A percentile compares a stretch with the other conserved stretches of the same genome.
Conservation (phyloP, 192 early-diverging fungal genomes). For the Linderina pennispora region DNA sequence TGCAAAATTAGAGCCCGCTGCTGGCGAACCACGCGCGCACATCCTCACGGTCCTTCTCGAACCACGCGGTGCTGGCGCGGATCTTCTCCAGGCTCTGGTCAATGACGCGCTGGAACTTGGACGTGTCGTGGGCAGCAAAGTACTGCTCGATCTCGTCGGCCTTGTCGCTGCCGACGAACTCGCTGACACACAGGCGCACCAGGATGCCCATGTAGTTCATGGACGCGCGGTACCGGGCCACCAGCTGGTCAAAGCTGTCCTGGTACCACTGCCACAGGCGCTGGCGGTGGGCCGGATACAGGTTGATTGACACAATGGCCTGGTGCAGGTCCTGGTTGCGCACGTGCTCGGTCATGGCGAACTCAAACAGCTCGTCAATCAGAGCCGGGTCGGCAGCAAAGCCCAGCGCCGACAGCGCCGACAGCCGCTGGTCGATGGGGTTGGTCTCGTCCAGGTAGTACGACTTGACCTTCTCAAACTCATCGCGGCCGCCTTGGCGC, state of each 20-base stretch:
- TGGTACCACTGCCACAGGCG: constrained; percentile 64
- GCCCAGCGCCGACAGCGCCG: constrained; percentile 60
- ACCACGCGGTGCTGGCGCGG: constrained; percentile 49
- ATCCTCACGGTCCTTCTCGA: constrained; percentile 35
- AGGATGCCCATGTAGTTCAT: constrained; percentile 63
- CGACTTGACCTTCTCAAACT: constrained; percentile 59
- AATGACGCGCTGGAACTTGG: constrained; percentile 53
- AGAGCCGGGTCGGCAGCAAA: constrained; percentile 49
- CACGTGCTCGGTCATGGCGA: constrained; percentile 61
- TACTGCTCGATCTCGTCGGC: constrained; percentile 54
- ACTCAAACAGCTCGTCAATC: constrained; percentile 53
- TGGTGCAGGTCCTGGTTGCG: constrained; percentile 65
- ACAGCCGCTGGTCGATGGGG: constrained; percentile 61
- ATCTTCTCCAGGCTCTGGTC: constrained; percentile 69
- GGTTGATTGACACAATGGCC: constrained; percentile 44
- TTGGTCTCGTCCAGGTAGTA: constrained; percentile 55
- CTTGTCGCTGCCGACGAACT: constrained; percentile 53
- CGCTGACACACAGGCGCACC: constrained; percentile 54
- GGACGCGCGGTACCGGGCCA: constrained; percentile 56
- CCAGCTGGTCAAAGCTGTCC: constrained; percentile 52
- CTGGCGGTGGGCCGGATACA: constrained; percentile 51
- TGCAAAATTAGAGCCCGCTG: constrained; percentile 23
- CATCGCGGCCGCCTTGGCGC: constrained; percentile 49
- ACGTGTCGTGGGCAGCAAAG: constrained; percentile 48
- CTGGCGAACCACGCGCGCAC: constrained; percentile 31